Conservation (phyloP, 1,139 yeast genomes). For the Magnusiomyces magnusii region DNA sequence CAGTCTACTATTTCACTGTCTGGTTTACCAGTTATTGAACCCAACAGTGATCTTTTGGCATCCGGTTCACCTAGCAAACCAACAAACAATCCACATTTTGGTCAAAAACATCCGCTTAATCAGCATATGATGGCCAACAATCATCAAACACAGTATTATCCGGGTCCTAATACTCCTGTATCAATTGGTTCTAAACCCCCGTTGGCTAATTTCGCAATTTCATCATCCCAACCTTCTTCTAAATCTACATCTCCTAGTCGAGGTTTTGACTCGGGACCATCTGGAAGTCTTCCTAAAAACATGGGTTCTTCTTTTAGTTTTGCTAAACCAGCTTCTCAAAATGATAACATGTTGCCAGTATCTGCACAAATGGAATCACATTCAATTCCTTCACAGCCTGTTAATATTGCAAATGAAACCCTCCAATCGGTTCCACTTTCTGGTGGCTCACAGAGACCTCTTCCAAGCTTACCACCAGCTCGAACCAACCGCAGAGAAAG, state of each 20-base stretch:
- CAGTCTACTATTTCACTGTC: neutral
- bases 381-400: neutral
- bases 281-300: neutral
- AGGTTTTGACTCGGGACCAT: neutral
- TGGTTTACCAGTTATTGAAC: constrained; percentile 7
- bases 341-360: neutral
- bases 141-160: neutral
- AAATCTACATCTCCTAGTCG: neutral
- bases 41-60: neutral
- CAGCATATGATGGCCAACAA: neutral
- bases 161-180: neutral
- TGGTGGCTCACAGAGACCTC: neutral
- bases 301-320: neutral
- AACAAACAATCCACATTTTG: neutral
- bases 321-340: neutral
- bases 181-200: neutral
- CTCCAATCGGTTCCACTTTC: neutral
- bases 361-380: neutral
- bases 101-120: neutral
- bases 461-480: constrained; percentile 2
- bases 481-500: constrained; percentile 1
- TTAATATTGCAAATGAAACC: neutral
- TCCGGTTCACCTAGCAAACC: neutral
- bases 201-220: neutral
- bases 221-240: neutral